Conservation (phyloP, 768 basidiomycete genomes). For the Termitomyces sp. region DNA sequence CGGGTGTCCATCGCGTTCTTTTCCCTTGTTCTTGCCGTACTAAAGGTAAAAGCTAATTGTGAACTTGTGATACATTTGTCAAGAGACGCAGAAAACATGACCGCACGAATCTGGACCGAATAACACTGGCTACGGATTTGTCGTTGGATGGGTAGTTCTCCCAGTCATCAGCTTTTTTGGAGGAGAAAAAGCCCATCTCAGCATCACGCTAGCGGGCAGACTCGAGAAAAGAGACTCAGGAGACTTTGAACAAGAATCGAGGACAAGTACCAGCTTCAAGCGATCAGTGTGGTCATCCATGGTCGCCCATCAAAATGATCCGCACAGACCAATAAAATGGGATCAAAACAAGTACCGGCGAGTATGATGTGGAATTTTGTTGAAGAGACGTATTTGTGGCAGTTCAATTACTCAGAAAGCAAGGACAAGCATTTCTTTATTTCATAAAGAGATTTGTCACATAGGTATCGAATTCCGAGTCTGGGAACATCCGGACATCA, state of each 20-base stretch:
- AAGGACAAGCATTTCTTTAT: too few relatives aligned
- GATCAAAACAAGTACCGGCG: not conserved
- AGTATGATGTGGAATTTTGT: not conserved
- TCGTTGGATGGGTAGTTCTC: constrained; percentile 31
- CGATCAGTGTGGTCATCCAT: not conserved
- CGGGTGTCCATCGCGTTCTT: constrained; percentile 41
- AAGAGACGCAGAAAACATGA: constrained; percentile 15
- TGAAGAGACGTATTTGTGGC: not conserved
- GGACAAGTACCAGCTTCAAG: not conserved
- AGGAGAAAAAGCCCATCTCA: constrained; percentile 52
- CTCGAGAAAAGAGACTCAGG: not conserved
- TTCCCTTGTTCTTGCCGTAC: constrained; percentile 59
- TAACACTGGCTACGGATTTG: constrained; percentile 52
- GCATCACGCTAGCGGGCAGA: constrained; percentile 29
- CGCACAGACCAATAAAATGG: not conserved
- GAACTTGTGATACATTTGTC: constrained; percentile 7
- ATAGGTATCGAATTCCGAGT: too few relatives aligned
- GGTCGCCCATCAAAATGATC: constrained; percentile 10
- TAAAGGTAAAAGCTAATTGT: constrained; percentile 21
- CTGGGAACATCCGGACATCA: not conserved
- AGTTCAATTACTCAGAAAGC: too few relatives aligned
- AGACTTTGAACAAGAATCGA: constrained; percentile 1
- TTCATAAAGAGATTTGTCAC: not conserved
- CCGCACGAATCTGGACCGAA: constrained; percentile 60
- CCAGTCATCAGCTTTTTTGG: constrained; percentile 42